Evolutionary conservation across 306 rosid genomes (phyloP).

Genomic region (Castanopsis chinensis): DNA sequence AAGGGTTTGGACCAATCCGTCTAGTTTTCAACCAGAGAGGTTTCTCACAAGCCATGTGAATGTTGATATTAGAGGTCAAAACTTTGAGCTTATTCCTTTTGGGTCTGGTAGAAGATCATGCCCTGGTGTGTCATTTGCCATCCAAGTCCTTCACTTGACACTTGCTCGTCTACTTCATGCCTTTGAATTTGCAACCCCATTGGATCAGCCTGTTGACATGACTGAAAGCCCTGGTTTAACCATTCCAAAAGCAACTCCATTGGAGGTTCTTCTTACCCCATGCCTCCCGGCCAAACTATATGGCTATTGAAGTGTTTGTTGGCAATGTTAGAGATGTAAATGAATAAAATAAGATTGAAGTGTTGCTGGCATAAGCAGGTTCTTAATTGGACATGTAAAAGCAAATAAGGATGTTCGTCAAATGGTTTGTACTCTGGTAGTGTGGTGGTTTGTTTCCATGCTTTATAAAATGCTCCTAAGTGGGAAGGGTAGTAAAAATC

Average conservation of each 20-base stretch:
- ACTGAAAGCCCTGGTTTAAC: conserved; percentile 49
- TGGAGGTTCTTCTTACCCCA: conserved; percentile 46
- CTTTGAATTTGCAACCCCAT: conserved; percentile 38
- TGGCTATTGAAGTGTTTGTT: conserved; percentile 1
- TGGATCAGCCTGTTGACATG: conserved; percentile 37
- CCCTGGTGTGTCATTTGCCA: conserved; percentile 55
- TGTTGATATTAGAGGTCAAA: conserved; percentile 48
- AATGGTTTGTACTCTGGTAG: no score
- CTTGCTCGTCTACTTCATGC: conserved; percentile 51
- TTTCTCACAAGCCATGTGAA: conserved; percentile 28
- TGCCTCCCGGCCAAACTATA: conserved; percentile 40
- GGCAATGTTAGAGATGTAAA: background rate
- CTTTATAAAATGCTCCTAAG: no score
- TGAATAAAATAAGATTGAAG: background rate
- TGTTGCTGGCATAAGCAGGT: background rate
- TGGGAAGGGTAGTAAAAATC: no score
- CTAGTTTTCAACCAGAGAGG: conserved; percentile 45
- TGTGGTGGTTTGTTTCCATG: no score
- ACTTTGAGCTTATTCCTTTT: conserved; percentile 54
- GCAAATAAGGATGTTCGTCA: no score
- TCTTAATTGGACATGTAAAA: no score
- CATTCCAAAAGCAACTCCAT: conserved; percentile 47
- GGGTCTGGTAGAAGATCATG: conserved; percentile 56
- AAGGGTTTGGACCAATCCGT: conserved; percentile 45
- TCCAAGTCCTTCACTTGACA: conserved; percentile 45